These are phyloP conservation scores for Forsythia viridissima DNA, from an alignment of 257 asterid genomes.

Conservation along the genomic window DNA sequence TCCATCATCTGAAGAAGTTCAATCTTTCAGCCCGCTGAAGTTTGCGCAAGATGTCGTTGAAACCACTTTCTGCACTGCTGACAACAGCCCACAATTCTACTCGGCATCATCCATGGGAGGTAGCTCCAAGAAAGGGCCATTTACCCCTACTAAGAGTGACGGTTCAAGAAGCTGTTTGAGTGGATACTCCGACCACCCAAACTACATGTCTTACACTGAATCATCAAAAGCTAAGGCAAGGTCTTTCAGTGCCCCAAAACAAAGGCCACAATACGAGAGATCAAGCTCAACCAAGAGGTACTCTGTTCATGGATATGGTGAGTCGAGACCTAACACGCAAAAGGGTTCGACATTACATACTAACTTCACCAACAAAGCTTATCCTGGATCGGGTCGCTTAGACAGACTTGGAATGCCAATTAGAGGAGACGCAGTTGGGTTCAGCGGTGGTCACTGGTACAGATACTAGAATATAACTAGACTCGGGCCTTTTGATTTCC, in stretches of 20 bases:
- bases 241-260: conserved; percentile 87
- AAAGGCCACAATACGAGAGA: conserved; percentile 65
- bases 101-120: conserved; percentile 54
- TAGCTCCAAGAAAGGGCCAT: conserved; percentile 43
- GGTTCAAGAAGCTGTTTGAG: conserved; percentile 63
- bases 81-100: conserved; percentile 54
- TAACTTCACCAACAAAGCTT: conserved; percentile 56
- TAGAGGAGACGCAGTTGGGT: conserved; percentile 45
- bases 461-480: conserved; percentile 35
- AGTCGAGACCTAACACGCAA: conserved; percentile 40
- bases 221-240: conserved; percentile 85
- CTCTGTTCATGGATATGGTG: conserved; percentile 53
- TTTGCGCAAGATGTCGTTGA: conserved; percentile 38
- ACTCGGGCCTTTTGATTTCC: not conserved
- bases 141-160: conserved; percentile 79
- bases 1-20: conserved; percentile 58
- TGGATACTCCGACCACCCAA: conserved; percentile 69
- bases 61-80: conserved; percentile 52
- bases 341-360: conserved; percentile 40
- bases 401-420: conserved; percentile 80
- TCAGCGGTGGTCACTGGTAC: conserved; percentile 54
- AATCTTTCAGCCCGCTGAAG: conserved; percentile 47
- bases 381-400: conserved; percentile 76
- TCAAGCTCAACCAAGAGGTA: conserved; percentile 66
- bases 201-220: conserved; percentile 79